A percentile compares a stretch with the other conserved stretches of the same genome.
Evolutionary conservation across 2,329 filamentous ascomycete species (phyloP).

Genomic region (Neonectria punicea): DNA sequence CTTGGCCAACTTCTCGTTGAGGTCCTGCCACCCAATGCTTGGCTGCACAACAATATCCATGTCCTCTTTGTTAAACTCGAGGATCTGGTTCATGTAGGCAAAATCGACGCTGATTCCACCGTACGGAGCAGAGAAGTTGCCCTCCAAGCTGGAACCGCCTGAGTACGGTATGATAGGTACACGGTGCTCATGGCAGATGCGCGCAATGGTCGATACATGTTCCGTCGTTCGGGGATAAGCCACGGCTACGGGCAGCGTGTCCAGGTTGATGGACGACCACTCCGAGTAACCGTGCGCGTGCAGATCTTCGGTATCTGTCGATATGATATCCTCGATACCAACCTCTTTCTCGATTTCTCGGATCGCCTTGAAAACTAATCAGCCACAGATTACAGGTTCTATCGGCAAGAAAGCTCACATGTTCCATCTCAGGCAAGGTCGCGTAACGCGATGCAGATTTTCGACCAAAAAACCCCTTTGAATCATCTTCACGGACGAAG

Average conservation of each 20-base stretch:
- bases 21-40: slow-evolving; percentile 88
- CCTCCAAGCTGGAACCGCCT: slow-evolving; percentile 87
- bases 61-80: slow-evolving; percentile 84
- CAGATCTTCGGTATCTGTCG: slow-evolving; percentile 70
- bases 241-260: slow-evolving; percentile 70
- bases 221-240: slow-evolving; percentile 71
- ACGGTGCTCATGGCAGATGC: slow-evolving; percentile 80
- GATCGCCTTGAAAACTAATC: slow-evolving; percentile 58
- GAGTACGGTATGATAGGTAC: slow-evolving; percentile 90
- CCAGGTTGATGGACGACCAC: slow-evolving; percentile 72
- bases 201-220: slow-evolving; percentile 68
- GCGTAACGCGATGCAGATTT: slow-evolving; percentile 50
- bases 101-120: slow-evolving; percentile 94
- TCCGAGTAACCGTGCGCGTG: slow-evolving; percentile 73
- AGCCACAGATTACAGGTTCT: slow-evolving; percentile 6
- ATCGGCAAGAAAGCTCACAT: slow-evolving; percentile 42
- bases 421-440: slow-evolving; percentile 55
- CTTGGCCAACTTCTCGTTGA: slow-evolving; percentile 78
- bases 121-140: slow-evolving; percentile 87
- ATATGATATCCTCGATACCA: slow-evolving; percentile 66
- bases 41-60: slow-evolving; percentile 96
- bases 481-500: slow-evolving; percentile 29
- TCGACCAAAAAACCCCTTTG: slow-evolving; percentile 27
- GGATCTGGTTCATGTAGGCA: slow-evolving; percentile 83
- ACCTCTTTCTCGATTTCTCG: slow-evolving; percentile 63